Conservation (phyloP, 345 rosid genomes). For the Microthlaspi erraticum region DNA sequence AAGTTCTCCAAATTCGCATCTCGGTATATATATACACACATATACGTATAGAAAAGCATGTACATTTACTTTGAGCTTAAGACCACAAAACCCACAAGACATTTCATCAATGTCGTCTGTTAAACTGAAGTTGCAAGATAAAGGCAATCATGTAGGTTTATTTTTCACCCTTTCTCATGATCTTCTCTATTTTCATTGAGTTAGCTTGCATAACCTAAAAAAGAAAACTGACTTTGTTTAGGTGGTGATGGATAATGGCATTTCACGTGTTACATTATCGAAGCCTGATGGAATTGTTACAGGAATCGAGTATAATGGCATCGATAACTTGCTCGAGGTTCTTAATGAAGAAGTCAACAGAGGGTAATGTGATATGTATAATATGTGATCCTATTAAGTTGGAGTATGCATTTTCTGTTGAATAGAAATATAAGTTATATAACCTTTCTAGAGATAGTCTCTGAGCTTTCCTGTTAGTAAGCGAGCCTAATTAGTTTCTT, state of each 20-base stretch:
- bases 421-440: not conserved
- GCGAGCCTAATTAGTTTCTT: not conserved
- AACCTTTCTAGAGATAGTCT: not conserved
- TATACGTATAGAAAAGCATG: constrained; percentile 9
- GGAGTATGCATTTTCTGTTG: constrained; percentile 2
- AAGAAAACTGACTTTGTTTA: constrained; percentile 34
- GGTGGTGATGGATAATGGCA: constrained; percentile 88
- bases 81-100: constrained; percentile 17
- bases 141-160: constrained; percentile 44
- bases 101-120: constrained; percentile 38
- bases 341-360: constrained; percentile 74
- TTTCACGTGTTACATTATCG: constrained; percentile 69
- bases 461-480: not conserved
- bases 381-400: not conserved
- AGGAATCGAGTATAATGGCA: constrained; percentile 63
- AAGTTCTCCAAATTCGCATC: constrained; percentile 12
- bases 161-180: constrained; percentile 3
- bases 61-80: constrained; percentile 31
- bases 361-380: constrained; percentile 57
- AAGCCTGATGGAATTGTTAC: constrained; percentile 84
- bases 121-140: constrained; percentile 38
- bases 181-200: constrained; percentile 3
- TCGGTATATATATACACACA: not conserved
- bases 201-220: not conserved
- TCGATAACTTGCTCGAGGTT: constrained; percentile 89